Evolutionary conservation across 148 eudicot genomes (phyloP).

Genomic region (Camellia japonica): DNA sequence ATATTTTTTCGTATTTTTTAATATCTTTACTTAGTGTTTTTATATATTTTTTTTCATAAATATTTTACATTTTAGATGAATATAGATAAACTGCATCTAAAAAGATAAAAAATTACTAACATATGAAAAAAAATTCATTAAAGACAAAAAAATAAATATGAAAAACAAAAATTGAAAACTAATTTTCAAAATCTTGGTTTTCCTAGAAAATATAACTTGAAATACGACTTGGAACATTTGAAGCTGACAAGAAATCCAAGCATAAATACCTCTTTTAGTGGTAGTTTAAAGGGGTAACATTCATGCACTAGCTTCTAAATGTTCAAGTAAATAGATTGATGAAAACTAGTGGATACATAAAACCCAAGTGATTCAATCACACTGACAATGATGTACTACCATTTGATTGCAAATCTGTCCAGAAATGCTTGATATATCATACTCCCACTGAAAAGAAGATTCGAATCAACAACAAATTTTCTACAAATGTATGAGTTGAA

Average conservation of each 20-base stretch:
- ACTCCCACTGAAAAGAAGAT: not conserved
- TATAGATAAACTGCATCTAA: too few species aligned
- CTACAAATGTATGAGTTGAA: too few species aligned
- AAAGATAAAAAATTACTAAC: too few species aligned
- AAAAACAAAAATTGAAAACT: not conserved
- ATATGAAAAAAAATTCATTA: too few species aligned
- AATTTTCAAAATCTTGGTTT: not conserved
- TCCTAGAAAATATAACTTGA: not conserved
- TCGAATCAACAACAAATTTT: not conserved
- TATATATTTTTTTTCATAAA: too few species aligned
- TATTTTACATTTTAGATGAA: too few species aligned
- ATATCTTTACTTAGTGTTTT: too few species aligned
- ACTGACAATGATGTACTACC: conserved; percentile 1
- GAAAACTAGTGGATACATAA: not conserved
- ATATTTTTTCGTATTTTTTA: too few species aligned
- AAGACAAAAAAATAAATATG: not conserved
- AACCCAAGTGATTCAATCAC: not conserved
- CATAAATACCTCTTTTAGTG: not conserved
- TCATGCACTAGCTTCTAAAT: not conserved
- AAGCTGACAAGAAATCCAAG: not conserved
- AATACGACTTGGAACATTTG: not conserved
- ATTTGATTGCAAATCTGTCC: not conserved
- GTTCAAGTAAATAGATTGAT: not conserved
- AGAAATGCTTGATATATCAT: not conserved
- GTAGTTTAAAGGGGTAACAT: conserved; percentile 3